A percentile compares a stretch with the other conserved stretches of the same genome.
Evolutionary conservation across 768 basidiomycete species (phyloP).

Genomic region (Aureoboletus auriporus): DNA sequence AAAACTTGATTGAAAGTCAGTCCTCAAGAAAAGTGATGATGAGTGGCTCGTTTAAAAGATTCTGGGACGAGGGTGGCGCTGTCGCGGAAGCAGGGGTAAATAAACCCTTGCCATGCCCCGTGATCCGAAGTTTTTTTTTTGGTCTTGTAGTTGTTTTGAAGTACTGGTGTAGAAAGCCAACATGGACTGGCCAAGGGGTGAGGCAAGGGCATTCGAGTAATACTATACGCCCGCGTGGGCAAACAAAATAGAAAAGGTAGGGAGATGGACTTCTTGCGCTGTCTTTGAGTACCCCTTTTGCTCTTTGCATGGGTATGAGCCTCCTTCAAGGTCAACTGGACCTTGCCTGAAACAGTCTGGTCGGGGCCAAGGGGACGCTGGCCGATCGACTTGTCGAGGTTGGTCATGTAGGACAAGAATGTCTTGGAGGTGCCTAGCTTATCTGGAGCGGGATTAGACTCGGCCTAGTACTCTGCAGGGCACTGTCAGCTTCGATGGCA

Average conservation of each 20-base stretch:
- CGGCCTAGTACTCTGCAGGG: too few species aligned
- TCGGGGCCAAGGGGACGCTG: constrained; percentile 74
- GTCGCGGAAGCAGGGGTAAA: constrained; percentile 9
- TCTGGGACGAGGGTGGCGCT: constrained; percentile 8
- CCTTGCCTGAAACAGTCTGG: constrained; percentile 72
- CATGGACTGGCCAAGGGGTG: constrained; percentile 75
- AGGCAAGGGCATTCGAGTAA: constrained; percentile 71
- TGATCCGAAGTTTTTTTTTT: too few species aligned
- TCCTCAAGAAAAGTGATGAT: neutral
- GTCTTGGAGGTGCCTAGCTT: constrained; percentile 84
- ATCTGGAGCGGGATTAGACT: too few species aligned
- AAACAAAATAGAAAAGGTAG: neutral
- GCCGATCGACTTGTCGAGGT: constrained; percentile 69
- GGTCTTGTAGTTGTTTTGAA: too few species aligned
- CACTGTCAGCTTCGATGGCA: too few species aligned
- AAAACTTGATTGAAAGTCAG: neutral
- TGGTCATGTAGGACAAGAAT: constrained; percentile 77
- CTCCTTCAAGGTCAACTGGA: constrained; percentile 58
- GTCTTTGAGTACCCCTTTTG: constrained; percentile 71
- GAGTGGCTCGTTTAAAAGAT: constrained; percentile 3
- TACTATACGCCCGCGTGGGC: constrained; percentile 59
- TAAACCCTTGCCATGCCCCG: constrained; percentile 46
- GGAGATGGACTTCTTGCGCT: constrained; percentile 57
- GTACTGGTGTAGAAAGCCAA: constrained; percentile 81
- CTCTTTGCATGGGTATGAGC: constrained; percentile 65